Conservation (phyloP, 176 grass and related monocot genomes). For the Aegilops longissima region DNA sequence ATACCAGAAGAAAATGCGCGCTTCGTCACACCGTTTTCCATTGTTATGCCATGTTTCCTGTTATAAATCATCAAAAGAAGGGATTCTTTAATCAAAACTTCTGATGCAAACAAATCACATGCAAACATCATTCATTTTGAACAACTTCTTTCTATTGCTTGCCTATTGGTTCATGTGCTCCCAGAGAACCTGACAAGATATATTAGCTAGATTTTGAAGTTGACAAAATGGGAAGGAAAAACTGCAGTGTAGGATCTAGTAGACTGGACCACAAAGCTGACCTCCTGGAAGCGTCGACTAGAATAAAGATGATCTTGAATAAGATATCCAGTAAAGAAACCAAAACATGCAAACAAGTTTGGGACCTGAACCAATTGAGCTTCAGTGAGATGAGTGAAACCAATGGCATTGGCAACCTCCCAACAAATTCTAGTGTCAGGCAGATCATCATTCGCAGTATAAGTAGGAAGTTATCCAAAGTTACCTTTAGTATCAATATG, state of each 20-base stretch:
- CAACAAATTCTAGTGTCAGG: no score
- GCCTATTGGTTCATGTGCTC: constrained; percentile 54
- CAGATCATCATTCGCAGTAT: no score
- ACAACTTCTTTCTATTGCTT: constrained; percentile 70
- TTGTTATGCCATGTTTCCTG: not conserved
- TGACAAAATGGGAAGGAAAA: not conserved
- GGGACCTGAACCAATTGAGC: constrained; percentile 47
- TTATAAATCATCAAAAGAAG: not conserved
- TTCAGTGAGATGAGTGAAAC: no score
- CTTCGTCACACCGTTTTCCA: no score
- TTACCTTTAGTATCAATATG: no score
- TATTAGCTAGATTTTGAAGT: not conserved
- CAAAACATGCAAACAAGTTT: not conserved
- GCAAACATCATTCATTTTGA: constrained; percentile 73
- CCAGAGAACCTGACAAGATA: constrained; percentile 49
- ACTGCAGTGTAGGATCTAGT: not conserved
- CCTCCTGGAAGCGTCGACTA: not conserved
- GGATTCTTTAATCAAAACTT: not conserved
- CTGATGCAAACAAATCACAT: not conserved
- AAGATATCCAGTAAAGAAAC: not conserved
- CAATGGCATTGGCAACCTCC: no score
- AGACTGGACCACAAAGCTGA: not conserved
- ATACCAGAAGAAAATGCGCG: not conserved
- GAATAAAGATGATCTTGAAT: not conserved
- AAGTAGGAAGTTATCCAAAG: no score